Evolutionary conservation across 2,329 filamentous ascomycete species (phyloP).

Genomic region (Bipolaris zeicola): DNA sequence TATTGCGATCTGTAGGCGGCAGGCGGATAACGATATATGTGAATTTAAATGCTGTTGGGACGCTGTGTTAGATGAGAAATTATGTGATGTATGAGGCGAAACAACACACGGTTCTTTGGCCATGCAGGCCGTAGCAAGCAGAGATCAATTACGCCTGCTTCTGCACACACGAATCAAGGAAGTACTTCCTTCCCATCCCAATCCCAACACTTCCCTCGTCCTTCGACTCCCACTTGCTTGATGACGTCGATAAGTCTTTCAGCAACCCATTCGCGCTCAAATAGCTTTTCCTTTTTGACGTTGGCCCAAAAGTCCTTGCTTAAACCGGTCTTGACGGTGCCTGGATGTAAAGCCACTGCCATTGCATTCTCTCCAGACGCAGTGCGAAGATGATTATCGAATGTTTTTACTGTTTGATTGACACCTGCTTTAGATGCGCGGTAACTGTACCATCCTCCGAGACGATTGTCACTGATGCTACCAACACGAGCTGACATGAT

Average conservation of each 20-base stretch:
- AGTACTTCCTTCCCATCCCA: slow-evolving; percentile 48
- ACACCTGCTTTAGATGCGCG: slow-evolving; percentile 77
- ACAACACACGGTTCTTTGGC: not conserved
- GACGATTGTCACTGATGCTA: slow-evolving; percentile 70
- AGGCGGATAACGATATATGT: not conserved
- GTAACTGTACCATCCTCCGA: slow-evolving; percentile 84
- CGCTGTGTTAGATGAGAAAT: not conserved
- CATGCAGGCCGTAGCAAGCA: not conserved
- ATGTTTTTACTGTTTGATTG: slow-evolving; percentile 71
- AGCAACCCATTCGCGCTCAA: slow-evolving; percentile 69
- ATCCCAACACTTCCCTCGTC: slow-evolving; percentile 49
- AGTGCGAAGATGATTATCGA: slow-evolving; percentile 69
- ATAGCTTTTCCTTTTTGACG: slow-evolving; percentile 66
- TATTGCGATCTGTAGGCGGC: not conserved
- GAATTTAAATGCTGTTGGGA: not conserved
- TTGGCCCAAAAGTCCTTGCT: slow-evolving; percentile 74
- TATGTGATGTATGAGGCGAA: not conserved
- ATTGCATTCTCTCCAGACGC: slow-evolving; percentile 67
- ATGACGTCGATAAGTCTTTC: slow-evolving; percentile 69
- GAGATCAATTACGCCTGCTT: slow-evolving; percentile 2
- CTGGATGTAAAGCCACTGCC: slow-evolving; percentile 75
- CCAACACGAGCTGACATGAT: slow-evolving; percentile 80
- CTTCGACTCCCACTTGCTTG: slow-evolving; percentile 64
- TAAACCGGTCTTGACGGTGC: slow-evolving; percentile 77
- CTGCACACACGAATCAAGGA: slow-evolving; percentile 31